Base-by-base conservation (phyloP, 2,329 filamentous ascomycete genomes). In the Ciborinia camelliae region DNA sequence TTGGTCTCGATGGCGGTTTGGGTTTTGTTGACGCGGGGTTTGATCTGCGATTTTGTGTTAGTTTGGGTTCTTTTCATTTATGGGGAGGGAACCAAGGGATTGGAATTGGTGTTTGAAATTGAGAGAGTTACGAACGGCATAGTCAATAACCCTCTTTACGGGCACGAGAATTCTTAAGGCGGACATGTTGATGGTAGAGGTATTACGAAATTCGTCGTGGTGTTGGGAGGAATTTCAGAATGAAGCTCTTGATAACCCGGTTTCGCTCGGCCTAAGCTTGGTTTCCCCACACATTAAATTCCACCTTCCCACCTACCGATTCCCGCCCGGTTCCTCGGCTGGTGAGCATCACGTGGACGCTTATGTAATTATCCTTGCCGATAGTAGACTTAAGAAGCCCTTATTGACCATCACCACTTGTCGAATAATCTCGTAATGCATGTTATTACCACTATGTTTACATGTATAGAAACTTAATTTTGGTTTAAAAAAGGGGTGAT, bases 1-100 rank as follows among this genome's bases (percentile, higher is more conserved):
- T 89, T 84, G 63, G 91, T 97, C 80, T 97, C 94, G 79, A 99
- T 90, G 75, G 87, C 94, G 67, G 94, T 97, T 79, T 86, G 83
- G 69, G 86, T 79, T 77, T 87, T 88, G 81, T 89, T 89, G 77
- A 89, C 85, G 71, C 86, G 85, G 65, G 86, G 86, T 75, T 88
- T 88, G 81, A 88, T 84, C 86, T 89, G 72, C 32, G 18, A 23
- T 58, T 45, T 57, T 26, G 23, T n/a, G 23, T 65, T 60, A 35
- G 23, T 63, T 39, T 20, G 4, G 26, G 14, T 9, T 7, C 10
- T 41, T 63, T 50, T 48, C 20, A 10, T 37, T 57, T 30, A 43
- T 23, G 20, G 15, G 4, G 15, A 23, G 39, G 20, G 7, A 43
- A 26, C 20, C 54, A 59, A 59, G n/a, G 28, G 28, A 35, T 59